Percentiles rank a stretch among this genome's conserved stretches.
These are phyloP conservation scores for Funneliformis caledonium DNA, from an alignment of 371 early-diverging fungal species.

Conservation along the genomic window DNA sequence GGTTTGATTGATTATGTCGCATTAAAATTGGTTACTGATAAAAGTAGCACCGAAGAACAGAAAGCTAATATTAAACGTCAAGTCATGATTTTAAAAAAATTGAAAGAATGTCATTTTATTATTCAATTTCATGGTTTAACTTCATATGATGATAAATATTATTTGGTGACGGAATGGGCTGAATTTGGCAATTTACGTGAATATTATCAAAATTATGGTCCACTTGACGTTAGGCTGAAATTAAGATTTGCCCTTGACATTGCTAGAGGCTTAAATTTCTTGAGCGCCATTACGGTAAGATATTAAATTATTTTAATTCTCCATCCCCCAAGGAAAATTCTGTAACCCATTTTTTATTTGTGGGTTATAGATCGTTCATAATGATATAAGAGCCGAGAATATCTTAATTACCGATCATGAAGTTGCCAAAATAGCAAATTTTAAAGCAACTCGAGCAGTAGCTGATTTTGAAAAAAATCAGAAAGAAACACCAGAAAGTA, in stretches of 20 bases:
- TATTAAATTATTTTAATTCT: neutral
- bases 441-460: neutral
- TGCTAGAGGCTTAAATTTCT: conserved; percentile 30
- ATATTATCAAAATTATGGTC: neutral
- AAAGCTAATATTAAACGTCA: neutral
- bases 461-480: no score
- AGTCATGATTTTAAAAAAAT: conserved; percentile 32
- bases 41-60: neutral
- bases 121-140: no score
- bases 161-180: no score
- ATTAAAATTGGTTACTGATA: neutral
- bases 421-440: neutral
- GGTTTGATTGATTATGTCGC: no score
- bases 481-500: neutral
- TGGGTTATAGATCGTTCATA: conserved; percentile 23
- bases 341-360: neutral
- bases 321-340: neutral
- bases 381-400: no score
- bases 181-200: conserved; percentile 26
- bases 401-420: neutral
- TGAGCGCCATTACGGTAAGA: neutral
- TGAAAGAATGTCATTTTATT: conserved; percentile 12
- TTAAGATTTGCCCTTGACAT: no score
- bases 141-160: no score
- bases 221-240: conserved; percentile 12